Evolutionary conservation across 176 grass and related monocot genomes (phyloP).

Genomic region (sorghum (Sorghum bicolor)): Sorghum_bicolor_NCBIv3 NC_012871.2:2267001-2267500

Average conservation of each 20-base stretch:
- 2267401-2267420: neutral
- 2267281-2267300: slow-evolving; percentile 36
- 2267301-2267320: slow-evolving; percentile 11
- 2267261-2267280: slow-evolving; percentile 14
- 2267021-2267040: neutral
- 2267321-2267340: slow-evolving; percentile 27
- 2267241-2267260: slow-evolving; percentile 26
- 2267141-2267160: neutral
- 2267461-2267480: neutral
- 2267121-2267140: neutral
- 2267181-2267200: neutral
- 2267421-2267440: neutral
- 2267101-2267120: neutral
- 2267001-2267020: slow-evolving; percentile 66
- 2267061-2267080: neutral
- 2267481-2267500: neutral
- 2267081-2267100: neutral
- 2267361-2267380: neutral
- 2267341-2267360: neutral
- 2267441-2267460: neutral
- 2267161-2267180: neutral
- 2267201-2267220: neutral
- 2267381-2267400: neutral
- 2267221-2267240: slow-evolving; percentile 46
- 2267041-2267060: neutral